Evolutionary conservation across 495 filamentous ascomycete genomes (phyloP).

Genomic region (Neurospora hispaniola): DNA sequence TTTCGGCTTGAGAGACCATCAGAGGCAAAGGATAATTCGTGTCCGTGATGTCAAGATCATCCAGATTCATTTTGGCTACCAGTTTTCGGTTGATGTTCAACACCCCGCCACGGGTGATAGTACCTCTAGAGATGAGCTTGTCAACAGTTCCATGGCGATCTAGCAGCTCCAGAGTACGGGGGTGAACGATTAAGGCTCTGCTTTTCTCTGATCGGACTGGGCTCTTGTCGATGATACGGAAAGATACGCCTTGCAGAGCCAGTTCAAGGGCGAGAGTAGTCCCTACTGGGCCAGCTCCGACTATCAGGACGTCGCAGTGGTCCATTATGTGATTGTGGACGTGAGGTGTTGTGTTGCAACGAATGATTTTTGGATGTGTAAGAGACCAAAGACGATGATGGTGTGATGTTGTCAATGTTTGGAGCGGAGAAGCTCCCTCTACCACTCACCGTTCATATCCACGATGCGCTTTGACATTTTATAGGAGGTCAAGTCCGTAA

Average conservation of each 20-base stretch:
- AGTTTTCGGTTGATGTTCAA: slow-evolving; percentile 24
- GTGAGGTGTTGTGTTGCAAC: background rate
- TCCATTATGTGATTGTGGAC: slow-evolving; percentile 4
- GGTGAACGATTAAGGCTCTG: slow-evolving; percentile 33
- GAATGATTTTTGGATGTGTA: background rate
- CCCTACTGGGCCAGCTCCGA: slow-evolving; percentile 27
- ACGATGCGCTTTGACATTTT: background rate
- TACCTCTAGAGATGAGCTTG: slow-evolving; percentile 18
- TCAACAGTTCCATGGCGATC: slow-evolving; percentile 30
- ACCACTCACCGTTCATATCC: background rate
- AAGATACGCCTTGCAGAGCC: slow-evolving; percentile 25
- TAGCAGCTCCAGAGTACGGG: slow-evolving; percentile 36
- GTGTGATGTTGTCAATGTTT: background rate
- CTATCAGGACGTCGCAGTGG: slow-evolving; percentile 25
- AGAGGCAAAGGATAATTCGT: slow-evolving; percentile 28
- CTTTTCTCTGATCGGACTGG: slow-evolving; percentile 28
- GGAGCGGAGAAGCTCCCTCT: background rate
- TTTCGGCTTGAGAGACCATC: slow-evolving; percentile 32
- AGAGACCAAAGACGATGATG: background rate
- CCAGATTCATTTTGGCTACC: slow-evolving; percentile 13
- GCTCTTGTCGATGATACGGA: slow-evolving; percentile 32
- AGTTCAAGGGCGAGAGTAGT: slow-evolving; percentile 25
- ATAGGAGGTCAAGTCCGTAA: background rate
- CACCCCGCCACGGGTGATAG: slow-evolving; percentile 17
- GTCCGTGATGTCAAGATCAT: slow-evolving; percentile 21